Conservation (phyloP, 139 green algal genomes). For the Parachlorella kessleri region DNA sequence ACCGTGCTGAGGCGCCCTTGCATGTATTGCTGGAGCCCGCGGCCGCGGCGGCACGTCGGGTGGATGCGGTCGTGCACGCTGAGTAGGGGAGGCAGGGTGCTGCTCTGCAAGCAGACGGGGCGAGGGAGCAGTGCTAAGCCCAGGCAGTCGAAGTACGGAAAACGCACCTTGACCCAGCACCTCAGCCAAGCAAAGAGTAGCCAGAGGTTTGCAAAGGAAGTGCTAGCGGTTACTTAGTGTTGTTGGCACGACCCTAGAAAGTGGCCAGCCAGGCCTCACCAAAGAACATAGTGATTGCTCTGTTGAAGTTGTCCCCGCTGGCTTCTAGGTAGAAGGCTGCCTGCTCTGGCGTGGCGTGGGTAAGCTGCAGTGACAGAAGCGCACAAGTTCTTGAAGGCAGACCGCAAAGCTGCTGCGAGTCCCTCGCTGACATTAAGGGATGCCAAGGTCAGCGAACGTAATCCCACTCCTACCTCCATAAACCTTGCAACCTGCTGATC, state of each 20-base stretch:
- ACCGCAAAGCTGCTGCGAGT: constrained; percentile 1
- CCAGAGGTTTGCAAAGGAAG: no score
- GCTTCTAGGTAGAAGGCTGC: constrained; percentile 61
- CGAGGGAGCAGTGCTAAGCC: not conserved
- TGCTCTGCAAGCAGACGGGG: not conserved
- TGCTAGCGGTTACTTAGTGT: no score
- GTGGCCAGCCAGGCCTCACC: constrained; percentile 35
- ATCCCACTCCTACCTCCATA: no score
- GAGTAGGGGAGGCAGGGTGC: not conserved
- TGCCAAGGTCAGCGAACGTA: no score
- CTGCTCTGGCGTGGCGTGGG: constrained; percentile 38
- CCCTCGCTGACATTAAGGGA: no score
- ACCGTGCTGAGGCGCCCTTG: not conserved
- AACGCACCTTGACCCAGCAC: no score
- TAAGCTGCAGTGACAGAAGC: constrained; percentile 51
- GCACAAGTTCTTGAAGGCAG: constrained; percentile 30
- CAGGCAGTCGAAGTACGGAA: not conserved
- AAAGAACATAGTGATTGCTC: constrained; percentile 52
- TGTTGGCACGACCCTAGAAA: no score
- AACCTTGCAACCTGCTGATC: no score
- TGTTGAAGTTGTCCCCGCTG: constrained; percentile 48
- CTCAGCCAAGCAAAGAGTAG: no score
- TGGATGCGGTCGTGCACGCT: not conserved
- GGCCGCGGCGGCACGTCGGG: constrained; percentile 13
- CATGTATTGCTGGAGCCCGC: not conserved